A percentile compares a stretch with the other conserved stretches of the same genome.
Evolutionary conservation across 2,329 filamentous ascomycete species (phyloP).

Genomic region (Pseudogymnoascus sp.): DNA sequence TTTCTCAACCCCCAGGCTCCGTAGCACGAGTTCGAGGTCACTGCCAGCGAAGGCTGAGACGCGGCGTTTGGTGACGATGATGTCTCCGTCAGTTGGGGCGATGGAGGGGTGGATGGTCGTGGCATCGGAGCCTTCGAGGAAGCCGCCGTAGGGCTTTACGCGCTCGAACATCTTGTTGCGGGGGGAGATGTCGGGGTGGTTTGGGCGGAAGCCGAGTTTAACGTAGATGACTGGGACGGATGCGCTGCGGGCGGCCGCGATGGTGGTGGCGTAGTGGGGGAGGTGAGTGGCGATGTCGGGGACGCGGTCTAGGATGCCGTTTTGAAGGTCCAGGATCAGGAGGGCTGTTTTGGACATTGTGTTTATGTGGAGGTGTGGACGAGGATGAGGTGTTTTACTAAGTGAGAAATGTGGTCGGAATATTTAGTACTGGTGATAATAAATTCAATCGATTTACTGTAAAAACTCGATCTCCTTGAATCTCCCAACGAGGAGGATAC

Average conservation of each 20-base stretch:
- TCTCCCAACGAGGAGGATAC: neutral
- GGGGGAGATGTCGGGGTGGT: constrained; percentile 27
- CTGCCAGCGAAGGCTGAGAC: constrained; percentile 31
- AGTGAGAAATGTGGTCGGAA: neutral
- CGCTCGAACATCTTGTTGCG: constrained; percentile 21
- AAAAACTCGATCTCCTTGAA: neutral
- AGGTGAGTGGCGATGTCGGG: constrained; percentile 21
- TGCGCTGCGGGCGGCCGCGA: constrained; percentile 15
- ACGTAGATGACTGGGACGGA: constrained; percentile 29
- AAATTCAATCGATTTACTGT: neutral
- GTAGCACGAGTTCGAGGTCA: constrained; percentile 31
- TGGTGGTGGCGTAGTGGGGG: constrained; percentile 19
- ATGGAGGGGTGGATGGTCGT: constrained; percentile 21
- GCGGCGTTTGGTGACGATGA: constrained; percentile 30
- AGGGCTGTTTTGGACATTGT: constrained; percentile 23
- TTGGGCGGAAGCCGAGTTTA: constrained; percentile 27
- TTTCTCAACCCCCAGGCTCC: constrained; percentile 23
- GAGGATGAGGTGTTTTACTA: neutral
- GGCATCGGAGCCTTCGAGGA: constrained; percentile 21
- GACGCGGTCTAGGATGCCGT: constrained; percentile 24
- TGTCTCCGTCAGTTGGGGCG: constrained; percentile 22
- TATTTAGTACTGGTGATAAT: neutral
- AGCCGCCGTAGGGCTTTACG: constrained; percentile 19
- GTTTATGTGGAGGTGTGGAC: neutral
- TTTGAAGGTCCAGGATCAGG: constrained; percentile 32